phyloP scores from a whole-genome alignment of 306 rosid species.

The Biancaea sappan region DNA sequence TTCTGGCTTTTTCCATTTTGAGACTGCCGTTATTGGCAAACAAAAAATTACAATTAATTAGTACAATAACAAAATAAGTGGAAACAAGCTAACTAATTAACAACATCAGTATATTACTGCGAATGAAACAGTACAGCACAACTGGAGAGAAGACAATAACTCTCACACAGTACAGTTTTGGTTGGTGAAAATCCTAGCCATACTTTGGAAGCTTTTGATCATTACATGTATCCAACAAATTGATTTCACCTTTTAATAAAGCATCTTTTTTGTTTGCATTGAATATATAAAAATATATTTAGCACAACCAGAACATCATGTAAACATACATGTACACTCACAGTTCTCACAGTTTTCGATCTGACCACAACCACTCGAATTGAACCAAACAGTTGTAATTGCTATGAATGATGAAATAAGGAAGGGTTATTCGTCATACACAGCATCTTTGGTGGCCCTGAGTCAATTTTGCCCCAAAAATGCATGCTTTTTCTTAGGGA shows the following conservation, averaged over 20 bases:
- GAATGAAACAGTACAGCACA: slow-evolving; percentile 40
- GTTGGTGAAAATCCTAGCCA: slow-evolving; percentile 39
- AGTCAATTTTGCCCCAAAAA: slow-evolving; percentile 21
- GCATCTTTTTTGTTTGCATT: slow-evolving; percentile 35
- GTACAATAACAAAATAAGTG: slow-evolving; percentile 21
- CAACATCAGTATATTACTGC: slow-evolving; percentile 31
- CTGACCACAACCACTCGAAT: not conserved
- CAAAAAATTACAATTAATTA: slow-evolving; percentile 32
- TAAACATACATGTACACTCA: too few species aligned
- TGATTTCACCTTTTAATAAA: slow-evolving; percentile 50
- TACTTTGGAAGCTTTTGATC: slow-evolving; percentile 43
- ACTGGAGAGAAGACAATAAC: slow-evolving; percentile 35
- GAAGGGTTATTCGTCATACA: not conserved
- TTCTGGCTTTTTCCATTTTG: slow-evolving; percentile 33
- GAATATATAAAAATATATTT: slow-evolving; percentile 30
- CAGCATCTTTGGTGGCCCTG: slow-evolving; percentile 33
- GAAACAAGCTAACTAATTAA: slow-evolving; percentile 30
- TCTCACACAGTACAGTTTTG: slow-evolving; percentile 21
- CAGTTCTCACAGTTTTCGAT: slow-evolving; percentile 3
- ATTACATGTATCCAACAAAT: slow-evolving; percentile 41
- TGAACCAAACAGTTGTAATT: not conserved
- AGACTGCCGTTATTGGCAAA: slow-evolving; percentile 4
- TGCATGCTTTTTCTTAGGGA: slow-evolving; percentile 8
- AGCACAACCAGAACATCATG: slow-evolving; percentile 16
- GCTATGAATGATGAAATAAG: slow-evolving; percentile 5